Evolutionary conservation across 106 monocot species (phyloP).

Genomic region (Agapanthus africanus): DNA sequence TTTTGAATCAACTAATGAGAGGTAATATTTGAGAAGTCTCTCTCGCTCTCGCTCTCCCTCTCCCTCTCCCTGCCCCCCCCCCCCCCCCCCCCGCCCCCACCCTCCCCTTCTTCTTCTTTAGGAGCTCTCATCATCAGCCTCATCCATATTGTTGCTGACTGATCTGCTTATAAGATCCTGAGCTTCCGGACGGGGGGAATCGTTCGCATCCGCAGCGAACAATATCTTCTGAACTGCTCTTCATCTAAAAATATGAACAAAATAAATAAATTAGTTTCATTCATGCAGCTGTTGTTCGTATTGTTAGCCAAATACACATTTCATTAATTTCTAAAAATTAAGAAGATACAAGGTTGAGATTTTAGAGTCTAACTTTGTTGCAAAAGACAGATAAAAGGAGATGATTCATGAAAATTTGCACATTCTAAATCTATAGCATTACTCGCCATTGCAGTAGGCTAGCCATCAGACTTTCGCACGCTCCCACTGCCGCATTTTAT

Average conservation of each 20-base stretch:
- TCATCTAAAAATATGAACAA: conserved; percentile 38
- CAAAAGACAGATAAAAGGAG: not conserved
- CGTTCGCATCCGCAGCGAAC: conserved; percentile 51
- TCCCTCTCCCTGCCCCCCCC: too few species aligned
- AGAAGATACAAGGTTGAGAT: not conserved
- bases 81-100: too few species aligned
- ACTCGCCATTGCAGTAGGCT: too few species aligned
- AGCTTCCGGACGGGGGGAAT: conserved; percentile 36
- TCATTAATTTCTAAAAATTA: too few species aligned
- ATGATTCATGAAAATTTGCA: not conserved
- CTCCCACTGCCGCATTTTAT: too few species aligned
- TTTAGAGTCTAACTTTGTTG: not conserved
- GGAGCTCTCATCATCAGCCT: not conserved
- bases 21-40: too few species aligned
- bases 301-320: not conserved
- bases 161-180: conserved; percentile 27
- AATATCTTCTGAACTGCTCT: conserved; percentile 51
- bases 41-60: too few species aligned
- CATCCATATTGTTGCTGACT: not conserved
- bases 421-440: too few species aligned
- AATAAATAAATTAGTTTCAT: not conserved
- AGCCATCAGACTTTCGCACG: too few species aligned
- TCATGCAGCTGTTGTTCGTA: not conserved
- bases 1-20: too few species aligned
- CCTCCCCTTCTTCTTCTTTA: too few species aligned